Conservation (phyloP, 2,329 filamentous ascomycete species). For the Mariannaea elegans region DNA sequence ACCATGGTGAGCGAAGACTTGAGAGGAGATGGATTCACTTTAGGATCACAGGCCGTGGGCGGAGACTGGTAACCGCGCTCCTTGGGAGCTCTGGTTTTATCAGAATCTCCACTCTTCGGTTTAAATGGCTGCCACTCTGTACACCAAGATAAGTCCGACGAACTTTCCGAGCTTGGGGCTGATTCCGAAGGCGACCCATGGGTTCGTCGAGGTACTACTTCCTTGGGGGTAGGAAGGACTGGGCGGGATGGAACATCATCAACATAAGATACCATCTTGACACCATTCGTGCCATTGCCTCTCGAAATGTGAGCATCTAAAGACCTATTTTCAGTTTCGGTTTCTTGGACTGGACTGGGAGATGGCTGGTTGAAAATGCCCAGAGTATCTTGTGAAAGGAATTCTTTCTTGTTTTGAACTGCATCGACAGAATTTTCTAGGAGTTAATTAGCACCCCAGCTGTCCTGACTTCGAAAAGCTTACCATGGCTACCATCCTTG, state of each 20-base stretch:
- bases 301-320: background rate
- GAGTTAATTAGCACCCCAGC: background rate
- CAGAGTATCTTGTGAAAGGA: background rate
- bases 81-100: background rate
- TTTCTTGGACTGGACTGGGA: background rate
- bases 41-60: background rate
- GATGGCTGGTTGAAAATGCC: background rate
- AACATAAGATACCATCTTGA: background rate
- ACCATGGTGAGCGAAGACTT: background rate
- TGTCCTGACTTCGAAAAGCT: too few relatives aligned
- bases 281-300: background rate
- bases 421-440: background rate
- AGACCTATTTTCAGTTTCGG: background rate
- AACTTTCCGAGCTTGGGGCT: constrained; percentile 11
- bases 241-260: constrained; percentile 12
- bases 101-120: constrained; percentile 12
- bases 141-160: background rate
- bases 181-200: constrained; percentile 15
- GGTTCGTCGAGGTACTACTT: background rate
- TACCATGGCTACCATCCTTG: background rate
- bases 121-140: constrained; percentile 1
- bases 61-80: background rate
- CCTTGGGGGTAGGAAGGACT: constrained; percentile 10
- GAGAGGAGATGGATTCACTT: background rate
- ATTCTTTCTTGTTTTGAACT: background rate